Percentiles rank a stretch among this genome's conserved stretches.
Evolutionary conservation across 371 early-diverging fungal genomes (phyloP).

Genomic region (Umbelopsis sp.): DNA sequence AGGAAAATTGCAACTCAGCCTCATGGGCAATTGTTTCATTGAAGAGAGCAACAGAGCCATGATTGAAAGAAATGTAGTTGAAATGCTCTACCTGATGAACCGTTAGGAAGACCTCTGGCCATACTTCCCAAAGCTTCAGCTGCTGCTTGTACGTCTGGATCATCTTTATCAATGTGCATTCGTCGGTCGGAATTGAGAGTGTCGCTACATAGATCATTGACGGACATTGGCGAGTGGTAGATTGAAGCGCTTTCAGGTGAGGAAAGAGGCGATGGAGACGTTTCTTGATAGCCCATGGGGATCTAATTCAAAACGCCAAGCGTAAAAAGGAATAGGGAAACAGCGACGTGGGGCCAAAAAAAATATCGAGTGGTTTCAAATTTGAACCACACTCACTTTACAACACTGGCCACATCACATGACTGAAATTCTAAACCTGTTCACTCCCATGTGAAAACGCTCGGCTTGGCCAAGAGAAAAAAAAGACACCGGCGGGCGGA

Average conservation of each 20-base stretch:
- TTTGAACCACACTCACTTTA: too few species aligned
- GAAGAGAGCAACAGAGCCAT: neutral
- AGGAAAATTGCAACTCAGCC: constrained; percentile 13
- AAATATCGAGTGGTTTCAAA: neutral
- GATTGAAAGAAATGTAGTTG: neutral
- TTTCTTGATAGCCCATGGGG: constrained; percentile 3
- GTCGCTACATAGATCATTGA: constrained; percentile 31
- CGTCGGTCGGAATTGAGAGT: constrained; percentile 9
- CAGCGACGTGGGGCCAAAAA: neutral
- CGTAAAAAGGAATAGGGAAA: neutral
- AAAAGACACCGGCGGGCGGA: too few species aligned
- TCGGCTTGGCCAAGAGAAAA: too few species aligned
- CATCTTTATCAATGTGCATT: constrained; percentile 27
- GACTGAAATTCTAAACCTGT: too few species aligned
- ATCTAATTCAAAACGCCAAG: neutral
- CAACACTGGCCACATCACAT: too few species aligned
- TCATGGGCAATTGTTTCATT: neutral
- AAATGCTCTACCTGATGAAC: neutral
- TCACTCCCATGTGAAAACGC: too few species aligned
- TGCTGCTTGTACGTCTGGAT: constrained; percentile 62
- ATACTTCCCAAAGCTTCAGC: constrained; percentile 67
- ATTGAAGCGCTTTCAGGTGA: neutral
- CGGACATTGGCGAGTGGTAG: constrained; percentile 34
- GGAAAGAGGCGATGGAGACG: constrained; percentile 5
- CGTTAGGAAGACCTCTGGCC: constrained; percentile 34